Evolutionary conservation across 2,329 filamentous ascomycete genomes (phyloP), one percentile per base, ranked within the genome.

Genomic region (Coniochaeta prunicola): DNA sequence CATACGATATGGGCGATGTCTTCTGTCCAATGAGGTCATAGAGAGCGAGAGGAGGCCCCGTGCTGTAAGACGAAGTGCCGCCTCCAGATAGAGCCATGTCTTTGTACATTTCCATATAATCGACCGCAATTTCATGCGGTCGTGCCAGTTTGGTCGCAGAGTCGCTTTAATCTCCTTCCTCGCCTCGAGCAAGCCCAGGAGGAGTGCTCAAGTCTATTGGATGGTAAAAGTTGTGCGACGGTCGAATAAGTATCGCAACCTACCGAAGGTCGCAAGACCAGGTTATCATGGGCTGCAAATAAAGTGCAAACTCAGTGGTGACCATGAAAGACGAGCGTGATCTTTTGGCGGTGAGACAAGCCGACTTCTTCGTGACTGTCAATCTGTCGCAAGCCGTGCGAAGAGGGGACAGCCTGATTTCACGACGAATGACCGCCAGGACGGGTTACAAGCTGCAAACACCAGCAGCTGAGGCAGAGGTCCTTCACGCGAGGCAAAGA

Each of bases 11-110:
- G n/a, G 33, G 45, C 28, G 62, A 60, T 4, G 57, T 31, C 21
- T 55, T 58, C 30, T 63, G 65, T 15, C 60, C 60, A n/a, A 67
- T 58, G 53, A 65, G 63, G 21, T 67, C 65, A 19, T 63, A 66
- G 13, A 67, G 59, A 4, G 66, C 65, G 21, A 67, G n/a, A 12
- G 64, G 65, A 6, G 63, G 58, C 24, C 56, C 56, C 12, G 60
- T 60, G 45, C 59, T 60, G 17, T 59, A 62, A 24, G 59, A 61
- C 28, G 59, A 57, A 31, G 53, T 31, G 33, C 45, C 45, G 45
- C 45, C 45, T 30, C 45, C 45, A 17, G 24, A 28, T 17, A 50
- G 45, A 17, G 45, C 24, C 10, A 34, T 56, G 38, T 59, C 58
- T 58, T 58, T 21, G 55, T 45, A 30, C 40, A 33, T 42, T 26